A percentile compares a stretch with the other conserved stretches of the same genome.
Evolutionary conservation across 2,329 filamentous ascomycete genomes (phyloP).

Genomic region (Fusarium abutilonis): DNA sequence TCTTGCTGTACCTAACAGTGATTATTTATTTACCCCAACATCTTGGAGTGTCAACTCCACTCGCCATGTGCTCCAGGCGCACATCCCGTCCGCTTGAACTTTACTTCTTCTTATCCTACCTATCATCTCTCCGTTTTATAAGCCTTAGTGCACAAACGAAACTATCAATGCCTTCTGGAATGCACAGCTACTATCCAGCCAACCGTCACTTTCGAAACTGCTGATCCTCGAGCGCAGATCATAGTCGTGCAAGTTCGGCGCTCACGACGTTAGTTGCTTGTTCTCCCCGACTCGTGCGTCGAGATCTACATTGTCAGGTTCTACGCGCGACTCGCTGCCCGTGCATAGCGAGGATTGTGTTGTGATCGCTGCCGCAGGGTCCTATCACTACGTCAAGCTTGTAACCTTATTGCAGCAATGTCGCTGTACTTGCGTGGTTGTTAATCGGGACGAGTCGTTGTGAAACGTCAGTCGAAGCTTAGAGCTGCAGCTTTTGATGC

Average conservation of each 20-base stretch:
- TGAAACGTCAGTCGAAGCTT: not conserved
- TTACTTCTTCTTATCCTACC: conserved; percentile 2
- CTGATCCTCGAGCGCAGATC: conserved; percentile 22
- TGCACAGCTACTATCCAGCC: conserved; percentile 13
- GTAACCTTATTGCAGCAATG: conserved; percentile 9
- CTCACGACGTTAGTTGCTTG: conserved; percentile 22
- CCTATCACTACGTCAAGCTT: conserved; percentile 11
- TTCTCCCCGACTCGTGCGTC: conserved; percentile 15
- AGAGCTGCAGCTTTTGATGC: not conserved
- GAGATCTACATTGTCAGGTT: conserved; percentile 25
- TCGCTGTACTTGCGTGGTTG: conserved; percentile 7
- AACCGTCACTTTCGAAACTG: conserved; percentile 8
- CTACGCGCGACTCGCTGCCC: conserved; percentile 16
- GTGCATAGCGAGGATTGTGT: not conserved
- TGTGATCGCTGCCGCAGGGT: not conserved
- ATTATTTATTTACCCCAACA: conserved; percentile 7
- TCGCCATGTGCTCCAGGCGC: conserved; percentile 30
- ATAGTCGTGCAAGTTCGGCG: conserved; percentile 17
- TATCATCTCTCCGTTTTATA: too few species aligned
- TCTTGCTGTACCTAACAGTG: not conserved
- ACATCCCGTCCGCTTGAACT: conserved; percentile 16
- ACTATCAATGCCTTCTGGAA: conserved; percentile 26
- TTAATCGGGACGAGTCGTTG: not conserved
- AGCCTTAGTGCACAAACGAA: conserved; percentile 7
- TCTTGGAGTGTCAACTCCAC: conserved; percentile 23